Conservation (phyloP, 805 yeast genomes). For the Teunomyces barrocoloradensis region DNA sequence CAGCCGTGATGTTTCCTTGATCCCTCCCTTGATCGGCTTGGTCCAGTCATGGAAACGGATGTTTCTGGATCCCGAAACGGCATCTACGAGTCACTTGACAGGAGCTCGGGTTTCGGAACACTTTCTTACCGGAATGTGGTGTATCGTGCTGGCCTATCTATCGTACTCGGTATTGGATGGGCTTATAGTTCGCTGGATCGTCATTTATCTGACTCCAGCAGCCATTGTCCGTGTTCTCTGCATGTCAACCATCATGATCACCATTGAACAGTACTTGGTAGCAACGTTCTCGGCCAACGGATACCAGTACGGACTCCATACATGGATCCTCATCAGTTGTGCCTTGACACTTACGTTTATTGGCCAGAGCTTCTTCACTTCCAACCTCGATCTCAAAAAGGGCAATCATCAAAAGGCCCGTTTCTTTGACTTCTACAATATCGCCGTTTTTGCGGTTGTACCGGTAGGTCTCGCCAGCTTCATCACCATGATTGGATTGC, state of each 20-base stretch:
- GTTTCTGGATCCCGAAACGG: constrained; percentile 14
- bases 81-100: background rate
- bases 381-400: constrained; percentile 56
- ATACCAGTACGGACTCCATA: constrained; percentile 71
- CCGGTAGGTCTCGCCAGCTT: constrained; percentile 96
- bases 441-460: constrained; percentile 95
- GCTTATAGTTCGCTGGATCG: constrained; percentile 90
- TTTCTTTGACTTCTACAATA: constrained; percentile 81
- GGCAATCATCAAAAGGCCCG: constrained; percentile 48
- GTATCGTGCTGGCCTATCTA: constrained; percentile 80
- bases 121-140: constrained; percentile 86
- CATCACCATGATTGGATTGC: constrained; percentile 80
- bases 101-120: constrained; percentile 44
- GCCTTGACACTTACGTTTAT: constrained; percentile 76
- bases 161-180: constrained; percentile 85
- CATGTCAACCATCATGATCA: constrained; percentile 69
- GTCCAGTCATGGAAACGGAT: constrained; percentile 42
- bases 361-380: constrained; percentile 83
- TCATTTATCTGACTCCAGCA: constrained; percentile 82
- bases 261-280: constrained; percentile 65
- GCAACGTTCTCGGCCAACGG: constrained; percentile 65
- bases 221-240: constrained; percentile 85
- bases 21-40: constrained; percentile 62
- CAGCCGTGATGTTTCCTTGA: constrained; percentile 74
- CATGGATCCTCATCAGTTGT: constrained; percentile 91